phyloP scores from a whole-genome alignment of 1,284 basidiomycete genomes.

The Stereum hirsutum region DNA sequence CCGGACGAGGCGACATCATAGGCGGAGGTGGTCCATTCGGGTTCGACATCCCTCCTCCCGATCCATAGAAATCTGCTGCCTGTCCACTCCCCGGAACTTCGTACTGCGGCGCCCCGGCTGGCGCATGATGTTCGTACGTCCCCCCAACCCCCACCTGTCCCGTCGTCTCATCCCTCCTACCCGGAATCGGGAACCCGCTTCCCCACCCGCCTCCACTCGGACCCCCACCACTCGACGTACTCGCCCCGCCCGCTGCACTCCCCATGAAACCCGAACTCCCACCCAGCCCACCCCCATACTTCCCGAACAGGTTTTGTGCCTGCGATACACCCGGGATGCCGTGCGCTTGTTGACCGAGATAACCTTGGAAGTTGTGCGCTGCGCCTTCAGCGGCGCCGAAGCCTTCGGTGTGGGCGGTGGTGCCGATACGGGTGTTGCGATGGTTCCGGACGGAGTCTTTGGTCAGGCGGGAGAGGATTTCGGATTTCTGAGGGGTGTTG shows the following conservation, averaged over 20 bases:
- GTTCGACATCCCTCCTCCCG: slow-evolving; percentile 1
- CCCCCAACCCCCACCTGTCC: neutral
- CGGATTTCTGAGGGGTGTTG: slow-evolving; percentile 41
- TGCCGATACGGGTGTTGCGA: slow-evolving; percentile 60
- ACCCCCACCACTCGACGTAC: neutral
- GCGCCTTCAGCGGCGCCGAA: slow-evolving; percentile 37
- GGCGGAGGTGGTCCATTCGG: slow-evolving; percentile 3
- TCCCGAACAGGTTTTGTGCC: slow-evolving; percentile 29
- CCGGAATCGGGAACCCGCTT: too few species aligned
- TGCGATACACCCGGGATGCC: slow-evolving; percentile 42
- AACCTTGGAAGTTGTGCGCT: slow-evolving; percentile 37
- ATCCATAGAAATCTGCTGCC: neutral
- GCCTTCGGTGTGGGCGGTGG: slow-evolving; percentile 32
- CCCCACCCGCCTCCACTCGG: neutral
- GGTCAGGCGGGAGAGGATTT: slow-evolving; percentile 50
- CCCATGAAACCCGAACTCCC: neutral
- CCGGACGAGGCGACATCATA: neutral
- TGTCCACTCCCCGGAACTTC: too few species aligned
- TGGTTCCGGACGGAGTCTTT: slow-evolving; percentile 66
- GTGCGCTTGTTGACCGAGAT: slow-evolving; percentile 34
- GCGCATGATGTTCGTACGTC: neutral
- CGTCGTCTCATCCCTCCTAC: neutral
- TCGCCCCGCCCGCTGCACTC: neutral
- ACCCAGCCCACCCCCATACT: neutral
- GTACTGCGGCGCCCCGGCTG: neutral